phyloP scores from a whole-genome alignment of 129 eudicot species.

The Pulicaria dysenterica region DNA sequence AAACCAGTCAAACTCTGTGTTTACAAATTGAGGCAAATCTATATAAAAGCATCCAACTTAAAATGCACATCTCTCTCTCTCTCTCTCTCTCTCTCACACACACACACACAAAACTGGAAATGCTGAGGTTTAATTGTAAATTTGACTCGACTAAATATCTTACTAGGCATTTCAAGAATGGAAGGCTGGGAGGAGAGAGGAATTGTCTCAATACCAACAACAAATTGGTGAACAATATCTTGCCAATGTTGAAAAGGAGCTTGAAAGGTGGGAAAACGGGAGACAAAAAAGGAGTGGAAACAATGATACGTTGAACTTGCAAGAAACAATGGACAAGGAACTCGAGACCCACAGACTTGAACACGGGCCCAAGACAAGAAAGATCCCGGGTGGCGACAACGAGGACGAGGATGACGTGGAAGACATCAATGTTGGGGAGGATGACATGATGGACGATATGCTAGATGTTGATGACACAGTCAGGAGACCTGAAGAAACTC shows the following conservation, averaged over 20 bases:
- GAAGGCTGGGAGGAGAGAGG: slow-evolving; percentile 96
- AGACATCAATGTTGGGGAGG: slow-evolving; percentile 88
- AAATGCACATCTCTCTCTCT: not conserved
- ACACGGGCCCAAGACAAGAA: slow-evolving; percentile 91
- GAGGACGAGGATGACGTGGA: slow-evolving; percentile 98
- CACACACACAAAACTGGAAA: not conserved
- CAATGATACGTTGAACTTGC: slow-evolving; percentile 64
- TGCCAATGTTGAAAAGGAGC: slow-evolving; percentile 77
- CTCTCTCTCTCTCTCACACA: not conserved
- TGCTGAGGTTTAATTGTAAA: not conserved
- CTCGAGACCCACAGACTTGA: slow-evolving; percentile 97
- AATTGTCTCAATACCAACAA: slow-evolving; percentile 80
- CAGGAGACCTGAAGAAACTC: slow-evolving; percentile 55
- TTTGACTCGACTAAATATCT: not conserved
- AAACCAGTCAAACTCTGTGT: not conserved
- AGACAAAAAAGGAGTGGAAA: slow-evolving; percentile 60
- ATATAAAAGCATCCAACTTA: not conserved
- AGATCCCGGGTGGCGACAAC: slow-evolving; percentile 73
- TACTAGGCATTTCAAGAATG: slow-evolving; percentile 78
- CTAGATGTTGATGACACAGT: slow-evolving; percentile 67
- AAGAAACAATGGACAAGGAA: slow-evolving; percentile 99
- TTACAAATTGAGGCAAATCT: not conserved
- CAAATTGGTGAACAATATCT: slow-evolving; percentile 63
- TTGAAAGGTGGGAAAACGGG: slow-evolving; percentile 89
- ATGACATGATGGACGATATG: slow-evolving; percentile 92